These are phyloP conservation scores for Euclidium syriacum DNA, from an alignment of 345 rosid genomes.

Conservation along the genomic window DNA sequence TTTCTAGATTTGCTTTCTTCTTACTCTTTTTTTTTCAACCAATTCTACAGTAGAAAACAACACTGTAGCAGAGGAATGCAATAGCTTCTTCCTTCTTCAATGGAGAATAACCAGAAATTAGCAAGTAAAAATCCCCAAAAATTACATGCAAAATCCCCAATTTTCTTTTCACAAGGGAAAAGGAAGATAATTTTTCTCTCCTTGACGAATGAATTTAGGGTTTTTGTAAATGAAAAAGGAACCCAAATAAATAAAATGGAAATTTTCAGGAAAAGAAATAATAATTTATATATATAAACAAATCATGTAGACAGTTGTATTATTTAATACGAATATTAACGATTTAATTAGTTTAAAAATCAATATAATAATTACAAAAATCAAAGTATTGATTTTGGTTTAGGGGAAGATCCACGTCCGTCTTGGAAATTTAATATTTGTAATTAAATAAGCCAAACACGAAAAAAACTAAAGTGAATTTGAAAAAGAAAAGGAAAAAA, in stretches of 20 bases:
- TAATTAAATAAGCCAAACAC: constrained; percentile 39
- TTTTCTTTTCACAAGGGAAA: constrained; percentile 2
- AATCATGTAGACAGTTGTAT: constrained; percentile 34
- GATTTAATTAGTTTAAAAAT: constrained; percentile 45
- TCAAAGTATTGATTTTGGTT: constrained; percentile 83
- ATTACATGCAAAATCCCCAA: constrained; percentile 23
- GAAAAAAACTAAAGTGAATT: constrained; percentile 14
- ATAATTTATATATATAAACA: neutral
- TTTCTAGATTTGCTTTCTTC: constrained; percentile 23
- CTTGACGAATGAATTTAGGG: constrained; percentile 30
- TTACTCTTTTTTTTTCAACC: constrained; percentile 12
- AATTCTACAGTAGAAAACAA: constrained; percentile 17
- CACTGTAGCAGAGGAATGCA: constrained; percentile 27
- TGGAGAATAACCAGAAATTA: constrained; percentile 19
- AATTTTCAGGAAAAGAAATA: constrained; percentile 13
- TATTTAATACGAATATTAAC: constrained; percentile 24
- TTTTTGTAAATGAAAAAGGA: constrained; percentile 19
- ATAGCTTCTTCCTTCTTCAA: neutral
- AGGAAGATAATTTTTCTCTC: constrained; percentile 21
- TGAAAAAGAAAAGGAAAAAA: constrained; percentile 11
- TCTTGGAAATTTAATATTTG: constrained; percentile 72
- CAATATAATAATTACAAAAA: constrained; percentile 60
- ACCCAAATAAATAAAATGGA: constrained; percentile 7
- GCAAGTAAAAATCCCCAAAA: constrained; percentile 15
- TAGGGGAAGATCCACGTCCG: constrained; percentile 92